These are phyloP conservation scores for Didymella sp. DNA, from an alignment of 2,329 filamentous ascomycete species.

Conservation along the genomic window DNA sequence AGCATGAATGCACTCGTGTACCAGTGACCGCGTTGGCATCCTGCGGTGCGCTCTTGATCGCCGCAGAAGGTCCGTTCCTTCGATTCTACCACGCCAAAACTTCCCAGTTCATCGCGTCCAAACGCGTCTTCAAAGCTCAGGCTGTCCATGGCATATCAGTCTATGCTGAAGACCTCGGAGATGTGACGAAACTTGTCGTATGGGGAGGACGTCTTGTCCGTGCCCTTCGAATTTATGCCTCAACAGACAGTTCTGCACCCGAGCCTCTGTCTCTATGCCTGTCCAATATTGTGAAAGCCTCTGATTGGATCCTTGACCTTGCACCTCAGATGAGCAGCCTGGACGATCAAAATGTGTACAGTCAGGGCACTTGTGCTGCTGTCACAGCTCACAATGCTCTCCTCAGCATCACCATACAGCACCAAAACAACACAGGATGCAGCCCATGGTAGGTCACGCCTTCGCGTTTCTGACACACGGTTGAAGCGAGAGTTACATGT, in stretches of 20 bases:
- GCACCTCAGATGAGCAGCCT: slow-evolving; percentile 24
- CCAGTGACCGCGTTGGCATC: slow-evolving; percentile 57
- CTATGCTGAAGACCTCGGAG: slow-evolving; percentile 28
- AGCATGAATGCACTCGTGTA: slow-evolving; percentile 51
- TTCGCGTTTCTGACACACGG: background rate
- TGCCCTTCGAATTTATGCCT: slow-evolving; percentile 45
- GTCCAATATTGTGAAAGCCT: slow-evolving; percentile 32
- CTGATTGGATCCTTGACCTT: slow-evolving; percentile 51
- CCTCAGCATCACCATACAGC: slow-evolving; percentile 56
- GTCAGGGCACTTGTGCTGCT: slow-evolving; percentile 32
- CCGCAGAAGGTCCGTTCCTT: slow-evolving; percentile 54
- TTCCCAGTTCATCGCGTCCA: slow-evolving; percentile 35
- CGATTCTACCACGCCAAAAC: slow-evolving; percentile 46
- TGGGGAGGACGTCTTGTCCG: slow-evolving; percentile 57
- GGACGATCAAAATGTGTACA: slow-evolving; percentile 15
- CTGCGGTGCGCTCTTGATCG: slow-evolving; percentile 47
- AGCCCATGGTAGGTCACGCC: slow-evolving; percentile 15
- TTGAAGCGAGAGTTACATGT: background rate
- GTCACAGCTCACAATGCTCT: slow-evolving; percentile 91
- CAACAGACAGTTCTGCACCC: slow-evolving; percentile 33
- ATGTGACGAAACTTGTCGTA: slow-evolving; percentile 39
- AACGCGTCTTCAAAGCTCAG: slow-evolving; percentile 70
- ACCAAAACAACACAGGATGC: slow-evolving; percentile 6
- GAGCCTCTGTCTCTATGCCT: slow-evolving; percentile 24
- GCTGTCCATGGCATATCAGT: slow-evolving; percentile 75